phyloP scores from a whole-genome alignment of 1,284 basidiomycete species.

The Golubevia pallescens region DNA sequence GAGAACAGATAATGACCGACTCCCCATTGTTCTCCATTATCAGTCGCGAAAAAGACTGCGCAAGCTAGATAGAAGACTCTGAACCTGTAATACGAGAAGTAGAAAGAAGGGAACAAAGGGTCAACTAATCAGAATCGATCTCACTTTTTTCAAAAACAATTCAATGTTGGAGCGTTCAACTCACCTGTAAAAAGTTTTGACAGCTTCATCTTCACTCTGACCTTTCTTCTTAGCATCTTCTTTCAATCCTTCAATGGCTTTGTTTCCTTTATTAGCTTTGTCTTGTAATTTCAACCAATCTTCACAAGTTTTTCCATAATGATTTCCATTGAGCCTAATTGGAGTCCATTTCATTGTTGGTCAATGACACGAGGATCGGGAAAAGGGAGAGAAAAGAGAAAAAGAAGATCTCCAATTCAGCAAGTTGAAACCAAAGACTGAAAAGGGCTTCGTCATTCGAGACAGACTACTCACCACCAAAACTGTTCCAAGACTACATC shows the following conservation, averaged over 20 bases:
- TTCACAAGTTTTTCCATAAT: slow-evolving; percentile 75
- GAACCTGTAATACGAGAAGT: slow-evolving; percentile 66
- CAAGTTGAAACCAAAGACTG: not conserved
- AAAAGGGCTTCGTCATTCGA: not conserved
- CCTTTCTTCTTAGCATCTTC: slow-evolving; percentile 49
- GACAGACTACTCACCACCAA: slow-evolving; percentile 27
- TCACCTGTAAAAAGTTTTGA: slow-evolving; percentile 72
- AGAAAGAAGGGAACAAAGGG: too few relatives aligned
- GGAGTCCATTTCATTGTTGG: too few relatives aligned
- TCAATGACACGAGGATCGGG: too few relatives aligned
- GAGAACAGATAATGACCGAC: slow-evolving; percentile 70
- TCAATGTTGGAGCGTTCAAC: too few relatives aligned
- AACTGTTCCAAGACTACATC: slow-evolving; percentile 71
- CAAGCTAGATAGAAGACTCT: slow-evolving; percentile 78
- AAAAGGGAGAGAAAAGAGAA: not conserved
- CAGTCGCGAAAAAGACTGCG: slow-evolving; percentile 75
- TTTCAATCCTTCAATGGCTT: slow-evolving; percentile 20
- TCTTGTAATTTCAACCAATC: slow-evolving; percentile 76
- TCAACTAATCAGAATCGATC: too few relatives aligned
- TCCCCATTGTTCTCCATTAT: slow-evolving; percentile 74
- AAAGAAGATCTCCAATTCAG: not conserved
- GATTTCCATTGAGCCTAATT: slow-evolving; percentile 69
- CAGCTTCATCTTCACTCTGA: slow-evolving; percentile 67
- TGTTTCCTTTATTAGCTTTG: slow-evolving; percentile 68
- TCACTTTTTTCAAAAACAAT: too few relatives aligned